These are phyloP conservation scores for Aurantiochytrium sp. DNA, from an alignment of 108 stramenopile genomes.

Conservation along the genomic window DNA sequence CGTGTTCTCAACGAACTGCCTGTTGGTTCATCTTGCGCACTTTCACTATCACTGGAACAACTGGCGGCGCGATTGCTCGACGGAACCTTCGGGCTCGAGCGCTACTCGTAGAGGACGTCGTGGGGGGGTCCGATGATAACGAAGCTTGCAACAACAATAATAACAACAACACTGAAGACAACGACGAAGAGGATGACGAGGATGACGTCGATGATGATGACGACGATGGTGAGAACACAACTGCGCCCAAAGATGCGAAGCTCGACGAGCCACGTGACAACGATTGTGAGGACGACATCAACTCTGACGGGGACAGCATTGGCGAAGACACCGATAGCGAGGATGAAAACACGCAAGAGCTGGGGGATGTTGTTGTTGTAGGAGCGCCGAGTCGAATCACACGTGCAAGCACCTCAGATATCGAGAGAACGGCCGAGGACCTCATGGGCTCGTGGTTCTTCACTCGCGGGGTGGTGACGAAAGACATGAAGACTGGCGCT, in stretches of 20 bases:
- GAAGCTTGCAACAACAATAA: not conserved
- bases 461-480: not conserved
- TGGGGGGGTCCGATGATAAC: not conserved
- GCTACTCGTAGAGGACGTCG: not conserved
- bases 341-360: too few relatives aligned
- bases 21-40: not conserved
- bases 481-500: not conserved
- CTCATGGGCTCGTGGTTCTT: not conserved
- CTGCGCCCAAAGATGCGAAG: too few relatives aligned
- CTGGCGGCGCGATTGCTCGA: not conserved
- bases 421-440: not conserved
- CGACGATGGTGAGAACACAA: not conserved
- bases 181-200: not conserved
- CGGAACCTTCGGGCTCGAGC: not conserved
- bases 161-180: too few relatives aligned
- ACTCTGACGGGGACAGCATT: too few relatives aligned
- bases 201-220: not conserved
- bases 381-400: too few relatives aligned
- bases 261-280: too few relatives aligned
- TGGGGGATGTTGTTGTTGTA: too few relatives aligned
- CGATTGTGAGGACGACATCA: too few relatives aligned
- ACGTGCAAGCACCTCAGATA: not conserved
- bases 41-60: not conserved
- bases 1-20: not conserved
- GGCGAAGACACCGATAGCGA: too few relatives aligned